Evolutionary conservation across 805 yeast species (phyloP).

Genomic region (Zygoascus biomembranicola): DNA sequence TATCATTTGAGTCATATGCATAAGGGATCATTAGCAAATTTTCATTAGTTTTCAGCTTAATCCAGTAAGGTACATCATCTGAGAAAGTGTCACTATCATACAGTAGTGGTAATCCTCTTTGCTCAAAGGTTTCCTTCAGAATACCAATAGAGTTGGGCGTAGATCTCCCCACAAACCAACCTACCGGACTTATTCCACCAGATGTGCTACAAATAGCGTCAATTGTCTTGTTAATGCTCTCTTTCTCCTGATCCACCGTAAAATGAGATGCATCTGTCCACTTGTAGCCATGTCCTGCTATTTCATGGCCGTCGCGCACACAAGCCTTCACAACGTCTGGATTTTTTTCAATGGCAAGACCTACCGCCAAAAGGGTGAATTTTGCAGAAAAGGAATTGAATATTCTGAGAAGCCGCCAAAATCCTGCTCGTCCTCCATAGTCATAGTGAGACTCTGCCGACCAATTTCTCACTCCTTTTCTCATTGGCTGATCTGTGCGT

Average conservation of each 20-base stretch:
- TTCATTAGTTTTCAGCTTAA: neutral
- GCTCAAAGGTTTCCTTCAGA: conserved; percentile 30
- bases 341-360: conserved; percentile 31
- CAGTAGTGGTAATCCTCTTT: conserved; percentile 26
- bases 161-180: conserved; percentile 33
- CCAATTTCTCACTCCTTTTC: conserved; percentile 10
- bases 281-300: conserved; percentile 32
- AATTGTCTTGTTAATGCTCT: conserved; percentile 27
- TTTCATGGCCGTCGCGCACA: conserved; percentile 32
- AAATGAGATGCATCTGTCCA: conserved; percentile 29
- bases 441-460: conserved; percentile 30
- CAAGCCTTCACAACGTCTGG: conserved; percentile 31
- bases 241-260: conserved; percentile 28
- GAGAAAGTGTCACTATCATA: conserved; percentile 32
- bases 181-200: conserved; percentile 30
- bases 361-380: conserved; percentile 33
- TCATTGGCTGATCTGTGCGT: neutral
- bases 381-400: conserved; percentile 27
- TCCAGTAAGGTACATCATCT: conserved; percentile 34
- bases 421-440: conserved; percentile 30
- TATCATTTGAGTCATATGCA: conserved; percentile 27
- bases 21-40: conserved; percentile 27
- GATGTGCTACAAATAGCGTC: conserved; percentile 22
- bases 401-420: conserved; percentile 29
- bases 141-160: conserved; percentile 28